These are phyloP conservation scores for Flaveria bidentis DNA, from an alignment of 129 eudicot genomes.

Conservation along the genomic window DNA sequence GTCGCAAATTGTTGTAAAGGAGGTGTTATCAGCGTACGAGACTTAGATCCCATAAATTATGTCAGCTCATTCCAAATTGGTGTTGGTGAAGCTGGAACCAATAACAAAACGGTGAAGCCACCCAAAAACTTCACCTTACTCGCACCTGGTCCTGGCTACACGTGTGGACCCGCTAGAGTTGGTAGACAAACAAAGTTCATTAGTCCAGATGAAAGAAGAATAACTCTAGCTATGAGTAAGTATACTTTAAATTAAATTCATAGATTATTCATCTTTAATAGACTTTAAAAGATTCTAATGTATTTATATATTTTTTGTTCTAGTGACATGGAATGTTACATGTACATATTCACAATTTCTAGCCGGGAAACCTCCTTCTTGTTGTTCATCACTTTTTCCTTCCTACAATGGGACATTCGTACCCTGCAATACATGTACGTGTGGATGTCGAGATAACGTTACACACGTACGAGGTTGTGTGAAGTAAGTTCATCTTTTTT, in stretches of 20 bases:
- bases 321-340: constrained; percentile 98
- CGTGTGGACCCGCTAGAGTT: constrained; percentile 81
- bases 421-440: constrained; percentile 86
- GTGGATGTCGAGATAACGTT: constrained; percentile 81
- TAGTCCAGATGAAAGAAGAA: constrained; percentile 72
- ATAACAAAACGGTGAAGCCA: constrained; percentile 73
- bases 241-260: constrained; percentile 7
- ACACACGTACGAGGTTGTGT: constrained; percentile 84
- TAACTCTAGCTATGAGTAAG: constrained; percentile 96
- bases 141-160: constrained; percentile 93
- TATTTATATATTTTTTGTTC: constrained; percentile 20
- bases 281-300: constrained; percentile 14
- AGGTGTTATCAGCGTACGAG: constrained; percentile 88
- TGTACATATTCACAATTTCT: constrained; percentile 93
- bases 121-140: constrained; percentile 83
- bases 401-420: constrained; percentile 85
- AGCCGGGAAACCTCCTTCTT: constrained; percentile 85
- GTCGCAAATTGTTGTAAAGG: constrained; percentile 95
- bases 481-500: constrained; percentile 44
- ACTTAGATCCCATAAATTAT: constrained; percentile 65
- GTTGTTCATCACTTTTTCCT: constrained; percentile 89
- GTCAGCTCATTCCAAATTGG: constrained; percentile 82
- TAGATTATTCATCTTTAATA: background rate
- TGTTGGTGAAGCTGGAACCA: constrained; percentile 89
- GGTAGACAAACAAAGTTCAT: constrained; percentile 65